Percentiles rank a stretch among this genome's conserved stretches.
These are phyloP conservation scores for Trametes gibbosa DNA, from an alignment of 768 basidiomycete genomes.

Conservation along the genomic window DNA sequence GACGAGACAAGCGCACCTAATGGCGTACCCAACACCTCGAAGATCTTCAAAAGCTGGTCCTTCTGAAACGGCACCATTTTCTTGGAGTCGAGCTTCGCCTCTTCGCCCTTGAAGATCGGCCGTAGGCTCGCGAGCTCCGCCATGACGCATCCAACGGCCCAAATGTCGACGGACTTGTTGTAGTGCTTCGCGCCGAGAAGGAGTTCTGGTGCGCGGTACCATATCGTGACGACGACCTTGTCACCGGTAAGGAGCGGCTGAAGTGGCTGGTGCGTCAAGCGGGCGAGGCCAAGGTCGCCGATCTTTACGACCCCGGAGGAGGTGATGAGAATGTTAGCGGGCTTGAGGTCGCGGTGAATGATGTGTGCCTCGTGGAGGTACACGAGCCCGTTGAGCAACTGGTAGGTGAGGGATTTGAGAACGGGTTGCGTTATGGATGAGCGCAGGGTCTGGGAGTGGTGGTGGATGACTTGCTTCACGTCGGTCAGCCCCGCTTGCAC, in stretches of 20 bases:
- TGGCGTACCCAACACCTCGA: slow-evolving; percentile 90
- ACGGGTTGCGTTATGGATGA: slow-evolving; percentile 69
- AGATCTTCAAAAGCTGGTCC: slow-evolving; percentile 94
- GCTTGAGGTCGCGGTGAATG: slow-evolving; percentile 96
- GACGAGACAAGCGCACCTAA: slow-evolving; percentile 50
- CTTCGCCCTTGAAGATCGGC: slow-evolving; percentile 99
- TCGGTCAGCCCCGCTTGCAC: neutral
- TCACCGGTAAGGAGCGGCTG: slow-evolving; percentile 91
- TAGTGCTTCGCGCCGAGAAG: slow-evolving; percentile 97
- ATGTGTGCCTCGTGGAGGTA: slow-evolving; percentile 96
- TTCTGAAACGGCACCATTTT: slow-evolving; percentile 97
- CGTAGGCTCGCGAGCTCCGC: slow-evolving; percentile 91
- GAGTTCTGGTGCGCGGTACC: slow-evolving; percentile 98
- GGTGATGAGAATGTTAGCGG: slow-evolving; percentile 96
- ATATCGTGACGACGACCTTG: slow-evolving; percentile 99
- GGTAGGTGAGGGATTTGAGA: slow-evolving; percentile 91
- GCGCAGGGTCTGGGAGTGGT: slow-evolving; percentile 90
- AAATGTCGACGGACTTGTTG: slow-evolving; percentile 93
- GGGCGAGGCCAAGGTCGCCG: slow-evolving; percentile 94
- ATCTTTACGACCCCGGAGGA: slow-evolving; percentile 90
- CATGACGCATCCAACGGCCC: slow-evolving; percentile 98
- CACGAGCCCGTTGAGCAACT: slow-evolving; percentile 89
- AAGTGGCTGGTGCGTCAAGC: slow-evolving; percentile 86
- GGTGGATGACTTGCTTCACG: slow-evolving; percentile 93
- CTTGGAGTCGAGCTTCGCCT: slow-evolving; percentile 95